Percentiles rank a stretch among this genome's conserved stretches.
These are phyloP conservation scores for Sporothrix pseudoabietina DNA, from an alignment of 2,329 filamentous ascomycete genomes.

Conservation along the genomic window DNA sequence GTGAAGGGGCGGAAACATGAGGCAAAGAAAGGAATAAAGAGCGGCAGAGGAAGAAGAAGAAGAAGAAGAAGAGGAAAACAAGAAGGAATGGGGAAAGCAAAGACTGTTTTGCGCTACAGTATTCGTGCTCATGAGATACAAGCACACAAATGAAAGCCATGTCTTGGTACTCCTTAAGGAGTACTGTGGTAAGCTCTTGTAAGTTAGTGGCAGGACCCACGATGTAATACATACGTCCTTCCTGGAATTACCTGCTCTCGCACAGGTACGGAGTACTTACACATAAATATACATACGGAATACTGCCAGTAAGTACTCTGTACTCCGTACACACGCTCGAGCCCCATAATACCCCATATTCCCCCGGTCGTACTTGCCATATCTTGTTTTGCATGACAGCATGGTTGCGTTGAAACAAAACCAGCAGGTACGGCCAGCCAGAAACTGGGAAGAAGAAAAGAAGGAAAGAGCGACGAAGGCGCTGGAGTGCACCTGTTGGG, in stretches of 20 bases:
- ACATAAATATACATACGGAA: not conserved
- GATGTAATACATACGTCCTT: not conserved
- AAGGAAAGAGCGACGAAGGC: not conserved
- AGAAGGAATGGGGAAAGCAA: not conserved
- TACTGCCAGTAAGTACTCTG: not conserved
- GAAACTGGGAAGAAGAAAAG: not conserved
- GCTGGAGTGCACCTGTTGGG: not conserved
- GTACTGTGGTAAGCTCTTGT: no score
- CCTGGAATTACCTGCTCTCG: not conserved
- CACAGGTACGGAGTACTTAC: not conserved
- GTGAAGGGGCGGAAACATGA: not conserved
- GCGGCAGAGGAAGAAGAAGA: not conserved
- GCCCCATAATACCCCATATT: constrained; percentile 23
- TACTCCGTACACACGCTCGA: not conserved
- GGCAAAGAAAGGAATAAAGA: not conserved
- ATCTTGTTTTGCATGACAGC: constrained; percentile 18
- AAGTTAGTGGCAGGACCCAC: not conserved
- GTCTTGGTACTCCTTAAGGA: no score
- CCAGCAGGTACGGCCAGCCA: not conserved
- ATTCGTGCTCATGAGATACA: constrained; percentile 3
- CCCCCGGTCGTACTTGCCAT: constrained; percentile 5
- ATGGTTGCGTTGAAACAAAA: constrained; percentile 24
- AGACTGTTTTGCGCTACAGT: not conserved
- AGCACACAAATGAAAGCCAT: not conserved
- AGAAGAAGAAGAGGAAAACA: not conserved